These are phyloP conservation scores for Anastatica hierochuntica DNA, from an alignment of 345 rosid species.

Conservation along the genomic window DNA sequence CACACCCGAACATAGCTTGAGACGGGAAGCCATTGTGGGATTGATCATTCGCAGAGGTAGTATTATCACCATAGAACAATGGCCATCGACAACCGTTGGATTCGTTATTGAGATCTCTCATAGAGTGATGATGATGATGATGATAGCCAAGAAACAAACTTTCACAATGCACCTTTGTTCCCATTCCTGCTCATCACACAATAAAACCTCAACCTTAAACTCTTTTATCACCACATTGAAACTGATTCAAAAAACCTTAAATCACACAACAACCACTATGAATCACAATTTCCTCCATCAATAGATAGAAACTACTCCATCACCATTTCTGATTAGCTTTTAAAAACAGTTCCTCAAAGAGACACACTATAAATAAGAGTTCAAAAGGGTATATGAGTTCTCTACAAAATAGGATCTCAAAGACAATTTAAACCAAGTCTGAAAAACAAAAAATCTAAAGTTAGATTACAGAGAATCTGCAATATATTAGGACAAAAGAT, in stretches of 20 bases:
- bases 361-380: constrained; percentile 8
- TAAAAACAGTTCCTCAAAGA: neutral
- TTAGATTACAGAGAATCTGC: constrained; percentile 21
- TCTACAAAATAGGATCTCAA: constrained; percentile 23
- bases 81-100: constrained; percentile 40
- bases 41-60: constrained; percentile 23
- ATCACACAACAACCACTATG: neutral
- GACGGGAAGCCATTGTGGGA: constrained; percentile 27
- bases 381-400: constrained; percentile 13
- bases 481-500: neutral
- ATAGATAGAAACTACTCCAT: neutral
- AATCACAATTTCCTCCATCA: neutral
- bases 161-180: constrained; percentile 54
- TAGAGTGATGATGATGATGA: constrained; percentile 35
- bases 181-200: constrained; percentile 46
- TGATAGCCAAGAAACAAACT: constrained; percentile 43
- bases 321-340: neutral
- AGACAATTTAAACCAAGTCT: neutral
- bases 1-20: constrained; percentile 27
- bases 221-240: neutral
- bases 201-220: neutral
- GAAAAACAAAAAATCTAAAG: constrained; percentile 20
- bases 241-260: constrained; percentile 1
- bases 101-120: constrained; percentile 41
- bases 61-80: constrained; percentile 27